Conservation (phyloP, 78 protist genomes). For the Pigoraptor vietnamica region DNA sequence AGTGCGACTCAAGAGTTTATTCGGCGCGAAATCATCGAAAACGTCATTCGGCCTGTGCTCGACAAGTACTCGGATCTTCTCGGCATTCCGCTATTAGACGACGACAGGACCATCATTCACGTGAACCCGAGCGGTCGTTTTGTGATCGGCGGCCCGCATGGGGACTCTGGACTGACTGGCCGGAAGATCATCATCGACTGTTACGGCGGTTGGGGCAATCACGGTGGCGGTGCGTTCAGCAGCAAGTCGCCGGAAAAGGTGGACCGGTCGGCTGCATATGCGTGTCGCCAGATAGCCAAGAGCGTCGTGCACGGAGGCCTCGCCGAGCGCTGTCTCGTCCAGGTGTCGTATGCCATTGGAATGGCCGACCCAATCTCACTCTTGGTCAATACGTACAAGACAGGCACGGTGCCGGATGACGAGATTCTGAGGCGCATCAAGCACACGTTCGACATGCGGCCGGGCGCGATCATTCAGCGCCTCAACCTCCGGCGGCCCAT, state of each 20-base stretch:
- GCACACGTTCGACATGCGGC: constrained; percentile 89
- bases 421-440: constrained; percentile 72
- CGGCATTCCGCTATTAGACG: constrained; percentile 28
- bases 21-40: no score
- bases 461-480: constrained; percentile 76
- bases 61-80: no score
- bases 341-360: constrained; percentile 98
- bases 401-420: constrained; percentile 62
- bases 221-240: constrained; percentile 99
- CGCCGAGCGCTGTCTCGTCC: constrained; percentile 80
- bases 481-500: constrained; percentile 63
- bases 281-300: constrained; percentile 97
- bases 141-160: constrained; percentile 96
- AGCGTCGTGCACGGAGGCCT: constrained; percentile 89
- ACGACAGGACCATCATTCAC: constrained; percentile 86
- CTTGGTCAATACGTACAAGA: constrained; percentile 92
- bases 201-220: constrained; percentile 99
- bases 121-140: constrained; percentile 97
- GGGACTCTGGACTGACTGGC: constrained; percentile 99
- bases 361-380: constrained; percentile 93
- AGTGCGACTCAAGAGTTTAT: no score
- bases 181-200: constrained; percentile 98
- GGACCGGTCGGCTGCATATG: constrained; percentile 98
- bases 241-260: constrained; percentile 99
- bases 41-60: no score